A percentile compares a stretch with the other conserved stretches of the same genome.
Conservation (phyloP, 75 land plant species). For the Sequoiadendron giganteum region DNA sequence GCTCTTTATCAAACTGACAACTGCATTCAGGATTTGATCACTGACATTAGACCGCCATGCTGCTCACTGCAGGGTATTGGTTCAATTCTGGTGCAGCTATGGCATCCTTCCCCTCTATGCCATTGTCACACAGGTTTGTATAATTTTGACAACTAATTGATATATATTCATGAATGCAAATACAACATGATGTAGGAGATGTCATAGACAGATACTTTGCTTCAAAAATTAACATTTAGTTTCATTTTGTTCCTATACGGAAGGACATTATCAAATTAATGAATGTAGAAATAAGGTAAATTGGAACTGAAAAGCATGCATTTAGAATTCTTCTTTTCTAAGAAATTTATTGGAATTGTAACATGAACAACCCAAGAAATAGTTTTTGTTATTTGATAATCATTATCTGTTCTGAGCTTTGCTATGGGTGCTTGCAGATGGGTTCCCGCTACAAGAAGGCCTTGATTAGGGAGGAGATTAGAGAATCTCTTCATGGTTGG, state of each 20-base stretch:
- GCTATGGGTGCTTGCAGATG: slow-evolving; percentile 38
- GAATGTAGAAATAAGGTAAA: background rate
- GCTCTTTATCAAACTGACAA: background rate
- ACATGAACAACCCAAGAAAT: background rate
- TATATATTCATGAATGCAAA: background rate
- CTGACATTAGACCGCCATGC: background rate
- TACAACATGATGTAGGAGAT: background rate
- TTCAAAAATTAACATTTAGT: background rate
- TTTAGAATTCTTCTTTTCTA: background rate
- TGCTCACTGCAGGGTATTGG: slow-evolving; percentile 38
- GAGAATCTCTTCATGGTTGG: slow-evolving; percentile 71
- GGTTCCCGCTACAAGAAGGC: slow-evolving; percentile 67
- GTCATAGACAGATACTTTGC: background rate
- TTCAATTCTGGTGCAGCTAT: slow-evolving; percentile 79
- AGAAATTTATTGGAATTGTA: background rate
- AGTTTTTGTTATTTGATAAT: background rate
- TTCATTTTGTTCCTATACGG: background rate
- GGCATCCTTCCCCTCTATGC: slow-evolving; percentile 67
- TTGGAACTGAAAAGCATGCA: background rate
- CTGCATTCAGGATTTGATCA: background rate
- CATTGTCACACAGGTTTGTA: slow-evolving; percentile 54
- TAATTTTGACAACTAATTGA: background rate
- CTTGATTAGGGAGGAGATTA: slow-evolving; percentile 54
- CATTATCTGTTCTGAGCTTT: background rate
- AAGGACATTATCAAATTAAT: background rate